Evolutionary conservation across 768 basidiomycete genomes (phyloP).

Genomic region (Mycena belliarum): DNA sequence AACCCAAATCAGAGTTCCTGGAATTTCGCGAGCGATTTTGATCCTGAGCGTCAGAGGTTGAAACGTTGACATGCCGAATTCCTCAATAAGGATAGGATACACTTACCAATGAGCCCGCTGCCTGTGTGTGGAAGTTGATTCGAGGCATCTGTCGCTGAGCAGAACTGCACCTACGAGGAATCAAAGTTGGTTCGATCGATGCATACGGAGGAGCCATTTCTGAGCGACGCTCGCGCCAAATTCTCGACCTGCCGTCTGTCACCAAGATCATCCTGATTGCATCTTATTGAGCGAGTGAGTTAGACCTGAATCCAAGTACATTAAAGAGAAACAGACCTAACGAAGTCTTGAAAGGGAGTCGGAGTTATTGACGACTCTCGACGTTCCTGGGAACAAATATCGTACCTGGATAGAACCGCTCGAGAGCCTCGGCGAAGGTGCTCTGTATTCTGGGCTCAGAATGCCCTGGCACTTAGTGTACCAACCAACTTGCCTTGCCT

Average conservation of each 20-base stretch:
- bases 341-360: too few species aligned
- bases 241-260: slow-evolving; percentile 64
- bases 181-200: slow-evolving; percentile 82
- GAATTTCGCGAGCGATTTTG: slow-evolving; percentile 66
- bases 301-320: not conserved
- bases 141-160: not conserved
- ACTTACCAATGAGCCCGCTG: slow-evolving; percentile 76
- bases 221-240: slow-evolving; percentile 52
- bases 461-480: not conserved
- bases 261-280: slow-evolving; percentile 83
- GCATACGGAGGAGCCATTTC: slow-evolving; percentile 68
- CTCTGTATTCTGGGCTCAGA: slow-evolving; percentile 26
- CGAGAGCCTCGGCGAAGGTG: slow-evolving; percentile 74
- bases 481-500: slow-evolving; percentile 44
- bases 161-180: slow-evolving; percentile 46
- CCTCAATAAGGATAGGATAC: too few species aligned
- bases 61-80: too few species aligned
- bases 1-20: slow-evolving; percentile 65
- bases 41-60: too few species aligned
- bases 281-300: not conserved
- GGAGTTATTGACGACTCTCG: too few species aligned
- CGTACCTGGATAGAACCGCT: too few species aligned
- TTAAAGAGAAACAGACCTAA: slow-evolving; percentile 37
- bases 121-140: slow-evolving; percentile 33
- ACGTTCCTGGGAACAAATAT: too few species aligned